A percentile compares a stretch with the other conserved stretches of the same genome.
These are phyloP conservation scores for Phytophthora citricola DNA, from an alignment of 352 stramenopile species.

Conservation along the genomic window DNA sequence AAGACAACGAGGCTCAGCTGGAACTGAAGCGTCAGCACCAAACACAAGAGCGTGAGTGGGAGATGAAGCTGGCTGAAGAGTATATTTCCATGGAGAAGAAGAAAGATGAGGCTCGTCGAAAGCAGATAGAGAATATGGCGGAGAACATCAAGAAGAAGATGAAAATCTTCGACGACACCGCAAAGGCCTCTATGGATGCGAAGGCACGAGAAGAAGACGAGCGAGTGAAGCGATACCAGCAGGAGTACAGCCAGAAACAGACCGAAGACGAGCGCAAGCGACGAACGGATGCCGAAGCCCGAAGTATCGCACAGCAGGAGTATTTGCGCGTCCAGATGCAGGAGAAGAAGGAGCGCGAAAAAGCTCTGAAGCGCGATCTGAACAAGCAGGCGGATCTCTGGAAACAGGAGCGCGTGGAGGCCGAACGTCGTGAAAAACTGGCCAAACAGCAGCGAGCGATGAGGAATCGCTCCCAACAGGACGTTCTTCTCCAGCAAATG, in stretches of 20 bases:
- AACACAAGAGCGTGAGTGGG: constrained; percentile 59
- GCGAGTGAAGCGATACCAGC: constrained; percentile 66
- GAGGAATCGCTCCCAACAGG: constrained; percentile 67
- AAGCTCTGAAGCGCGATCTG: constrained; percentile 57
- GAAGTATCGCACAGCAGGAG: constrained; percentile 58
- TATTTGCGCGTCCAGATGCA: constrained; percentile 67
- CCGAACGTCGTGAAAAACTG: constrained; percentile 59
- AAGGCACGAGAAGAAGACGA: constrained; percentile 72
- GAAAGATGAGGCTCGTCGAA: constrained; percentile 65
- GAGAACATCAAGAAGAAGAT: constrained; percentile 83
- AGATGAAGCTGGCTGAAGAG: constrained; percentile 72
- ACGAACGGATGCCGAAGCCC: constrained; percentile 56
- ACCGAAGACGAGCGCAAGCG: constrained; percentile 60
- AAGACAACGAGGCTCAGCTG: constrained; percentile 74
- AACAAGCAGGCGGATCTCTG: constrained; percentile 87
- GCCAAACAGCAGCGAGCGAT: constrained; percentile 56
- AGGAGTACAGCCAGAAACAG: constrained; percentile 68
- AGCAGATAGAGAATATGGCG: constrained; percentile 76
- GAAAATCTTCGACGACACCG: constrained; percentile 86
- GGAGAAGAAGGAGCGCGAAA: constrained; percentile 74
- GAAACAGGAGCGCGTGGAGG: constrained; percentile 67
- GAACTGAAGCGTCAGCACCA: constrained; percentile 61
- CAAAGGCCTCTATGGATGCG: constrained; percentile 70
- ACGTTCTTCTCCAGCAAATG: constrained; percentile 76
- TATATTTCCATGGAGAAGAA: constrained; percentile 79